Conservation (phyloP, 2,329 filamentous ascomycete species). For the Apiospora saccharicola region DNA sequence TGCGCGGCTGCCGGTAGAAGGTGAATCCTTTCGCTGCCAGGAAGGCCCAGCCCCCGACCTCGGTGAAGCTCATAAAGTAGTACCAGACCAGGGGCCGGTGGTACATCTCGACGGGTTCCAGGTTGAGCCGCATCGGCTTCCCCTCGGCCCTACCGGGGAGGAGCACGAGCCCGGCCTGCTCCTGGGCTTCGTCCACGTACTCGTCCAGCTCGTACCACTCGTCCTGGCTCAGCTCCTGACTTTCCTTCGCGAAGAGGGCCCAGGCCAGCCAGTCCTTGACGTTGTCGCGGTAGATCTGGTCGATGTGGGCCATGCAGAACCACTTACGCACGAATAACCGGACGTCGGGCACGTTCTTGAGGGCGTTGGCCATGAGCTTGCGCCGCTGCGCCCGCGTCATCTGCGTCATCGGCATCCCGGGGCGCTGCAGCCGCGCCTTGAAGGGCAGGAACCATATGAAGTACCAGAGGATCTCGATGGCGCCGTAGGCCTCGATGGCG, state of each 20-base stretch:
- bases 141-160: slow-evolving; percentile 29
- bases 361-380: slow-evolving; percentile 24
- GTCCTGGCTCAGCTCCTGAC: slow-evolving; percentile 24
- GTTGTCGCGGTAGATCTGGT: slow-evolving; percentile 33
- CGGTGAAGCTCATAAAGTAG: slow-evolving; percentile 29
- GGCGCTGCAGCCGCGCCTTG: slow-evolving; percentile 29
- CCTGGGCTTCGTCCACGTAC: slow-evolving; percentile 28
- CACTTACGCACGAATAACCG: slow-evolving; percentile 31
- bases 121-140: slow-evolving; percentile 30
- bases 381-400: slow-evolving; percentile 28
- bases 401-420: slow-evolving; percentile 15
- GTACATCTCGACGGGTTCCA: slow-evolving; percentile 31
- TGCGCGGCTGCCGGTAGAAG: slow-evolving; percentile 33
- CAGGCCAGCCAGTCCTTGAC: slow-evolving; percentile 35
- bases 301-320: slow-evolving; percentile 30
- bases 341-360: slow-evolving; percentile 29
- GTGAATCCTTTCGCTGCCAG: slow-evolving; percentile 29
- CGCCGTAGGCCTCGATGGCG: slow-evolving; percentile 32
- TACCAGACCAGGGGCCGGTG: slow-evolving; percentile 30
- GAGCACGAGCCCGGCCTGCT: slow-evolving; percentile 21
- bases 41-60: slow-evolving; percentile 22
- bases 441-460: slow-evolving; percentile 33
- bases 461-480: slow-evolving; percentile 34
- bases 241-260: slow-evolving; percentile 29
- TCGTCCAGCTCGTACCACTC: slow-evolving; percentile 32